Conservation (phyloP, 352 stramenopile species). For the Globisporangium spinosum region DNA sequence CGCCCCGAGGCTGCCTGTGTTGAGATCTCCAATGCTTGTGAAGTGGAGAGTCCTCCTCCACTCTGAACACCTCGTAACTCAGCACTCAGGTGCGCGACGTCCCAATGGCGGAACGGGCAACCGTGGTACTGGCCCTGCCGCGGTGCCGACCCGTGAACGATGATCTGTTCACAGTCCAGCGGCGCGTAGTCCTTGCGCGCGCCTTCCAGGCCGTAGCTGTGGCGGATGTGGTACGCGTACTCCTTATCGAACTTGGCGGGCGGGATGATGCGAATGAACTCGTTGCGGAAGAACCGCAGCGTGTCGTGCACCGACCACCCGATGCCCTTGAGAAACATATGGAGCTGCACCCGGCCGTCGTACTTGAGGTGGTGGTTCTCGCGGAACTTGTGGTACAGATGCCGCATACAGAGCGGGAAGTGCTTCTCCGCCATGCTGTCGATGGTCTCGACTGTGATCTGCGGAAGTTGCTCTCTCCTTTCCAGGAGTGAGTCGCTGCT, state of each 20-base stretch:
- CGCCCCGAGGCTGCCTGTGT: conserved; percentile 26
- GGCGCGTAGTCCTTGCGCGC: conserved; percentile 68
- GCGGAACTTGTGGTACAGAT: conserved; percentile 66
- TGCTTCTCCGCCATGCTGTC: conserved; percentile 49
- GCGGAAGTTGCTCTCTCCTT: background rate
- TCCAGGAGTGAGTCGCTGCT: conserved; percentile 2
- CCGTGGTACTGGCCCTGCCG: conserved; percentile 58
- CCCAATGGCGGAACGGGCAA: conserved; percentile 82
- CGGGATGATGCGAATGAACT: conserved; percentile 63
- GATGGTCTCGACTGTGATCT: conserved; percentile 75
- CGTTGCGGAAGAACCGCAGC: conserved; percentile 68
- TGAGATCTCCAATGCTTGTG: conserved; percentile 27
- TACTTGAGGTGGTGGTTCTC: conserved; percentile 85
- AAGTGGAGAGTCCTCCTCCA: no score
- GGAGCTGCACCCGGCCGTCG: conserved; percentile 78
- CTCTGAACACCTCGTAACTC: conserved; percentile 30
- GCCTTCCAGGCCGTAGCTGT: conserved; percentile 84
- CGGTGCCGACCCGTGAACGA: conserved; percentile 30
- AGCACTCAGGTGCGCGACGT: conserved; percentile 29
- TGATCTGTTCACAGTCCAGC: conserved; percentile 56
- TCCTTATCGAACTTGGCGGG: conserved; percentile 73
- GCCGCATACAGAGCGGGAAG: conserved; percentile 82
- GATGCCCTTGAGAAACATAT: conserved; percentile 82
- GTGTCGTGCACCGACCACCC: conserved; percentile 76
- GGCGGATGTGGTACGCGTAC: conserved; percentile 85